phyloP scores from a whole-genome alignment of 352 stramenopile species.

The Phytophthora lateralis region DNA sequence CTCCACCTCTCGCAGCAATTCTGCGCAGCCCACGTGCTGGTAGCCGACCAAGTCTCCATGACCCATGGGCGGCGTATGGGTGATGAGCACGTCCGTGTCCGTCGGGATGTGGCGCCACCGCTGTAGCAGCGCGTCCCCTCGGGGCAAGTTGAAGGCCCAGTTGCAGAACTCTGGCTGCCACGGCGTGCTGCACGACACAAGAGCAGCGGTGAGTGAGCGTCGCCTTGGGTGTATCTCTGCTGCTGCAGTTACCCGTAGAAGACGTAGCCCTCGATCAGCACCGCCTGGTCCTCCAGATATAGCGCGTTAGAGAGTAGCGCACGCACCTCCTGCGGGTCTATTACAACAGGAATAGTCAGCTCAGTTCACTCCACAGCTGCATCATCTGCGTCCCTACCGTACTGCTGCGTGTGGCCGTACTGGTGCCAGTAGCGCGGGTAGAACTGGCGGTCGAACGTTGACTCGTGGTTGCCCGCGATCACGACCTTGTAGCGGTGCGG shows the following conservation, averaged over 20 bases:
- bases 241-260: constrained; percentile 61
- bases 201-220: neutral
- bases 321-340: constrained; percentile 71
- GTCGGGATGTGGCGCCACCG: constrained; percentile 62
- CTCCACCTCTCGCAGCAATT: constrained; percentile 77
- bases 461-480: constrained; percentile 84
- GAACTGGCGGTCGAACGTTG: constrained; percentile 73
- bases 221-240: neutral
- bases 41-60: constrained; percentile 69
- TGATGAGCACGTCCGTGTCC: constrained; percentile 87
- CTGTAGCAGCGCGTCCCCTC: constrained; percentile 43
- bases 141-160: constrained; percentile 78
- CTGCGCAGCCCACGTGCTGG: constrained; percentile 70
- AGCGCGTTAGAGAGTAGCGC: constrained; percentile 75
- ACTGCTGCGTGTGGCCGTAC: constrained; percentile 72
- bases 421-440: constrained; percentile 75
- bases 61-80: constrained; percentile 85
- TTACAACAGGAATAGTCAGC: too few relatives aligned
- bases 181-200: constrained; percentile 41
- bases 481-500: constrained; percentile 83
- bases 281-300: constrained; percentile 79
- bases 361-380: neutral
- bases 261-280: constrained; percentile 72
- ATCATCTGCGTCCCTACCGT: constrained; percentile 27
- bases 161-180: constrained; percentile 89